Base-by-base conservation (phyloP, 169 alveolate genomes). In the Plasmodium knowlesi region DNA sequence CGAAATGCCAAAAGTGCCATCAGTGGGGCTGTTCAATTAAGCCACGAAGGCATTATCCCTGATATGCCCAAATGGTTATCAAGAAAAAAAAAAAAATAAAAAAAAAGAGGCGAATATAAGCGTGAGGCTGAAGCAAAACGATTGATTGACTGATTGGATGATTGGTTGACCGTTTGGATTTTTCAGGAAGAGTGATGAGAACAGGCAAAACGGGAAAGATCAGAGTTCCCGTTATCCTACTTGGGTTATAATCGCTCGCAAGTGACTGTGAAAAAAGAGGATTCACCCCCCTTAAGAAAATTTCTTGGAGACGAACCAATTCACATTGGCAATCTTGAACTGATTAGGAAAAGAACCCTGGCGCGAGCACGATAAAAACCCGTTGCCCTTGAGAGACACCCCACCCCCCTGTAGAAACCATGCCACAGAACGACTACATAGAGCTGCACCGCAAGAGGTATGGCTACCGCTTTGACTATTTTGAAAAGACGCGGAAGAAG, bases 401-500 rank as follows among this genome's bases (percentile, higher is more conserved):
- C 61, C 25, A 14, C 22, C 22, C 61, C 25, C 8, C 61, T 2
- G 4, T 50, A 3, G 61, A 14, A 50, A 1, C 19, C 22, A 98
- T 98, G 99, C 99, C 99, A 85, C 99, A 99, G 97, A 98, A 99
- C 97, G 99, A 99, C 92, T 98, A 98, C 93, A 98, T 98, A 54
- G 99, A 99, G 95, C 97, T 98, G 81, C 99, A 98, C 95, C 97
- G 98, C 84, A 98, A 98, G 95, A 98, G 99, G 82, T 98, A 97
- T 92, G 99, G 99, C 57, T 97, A 98, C 83, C 97, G 99, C 57
- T 96, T 98, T 83, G 99, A 99, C 93, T 97, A 98, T 83, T 98
- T 96, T 32, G 99, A 98, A 90, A 97, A 96, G 67, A 92, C 93
- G 95, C 88, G 98, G 82, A 99, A 99, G 97, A 98, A 98, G 94